A percentile compares a stretch with the other conserved stretches of the same genome.
phyloP scores from a whole-genome alignment of 2,329 filamentous ascomycete genomes.

The Chaetomium sp. region DNA sequence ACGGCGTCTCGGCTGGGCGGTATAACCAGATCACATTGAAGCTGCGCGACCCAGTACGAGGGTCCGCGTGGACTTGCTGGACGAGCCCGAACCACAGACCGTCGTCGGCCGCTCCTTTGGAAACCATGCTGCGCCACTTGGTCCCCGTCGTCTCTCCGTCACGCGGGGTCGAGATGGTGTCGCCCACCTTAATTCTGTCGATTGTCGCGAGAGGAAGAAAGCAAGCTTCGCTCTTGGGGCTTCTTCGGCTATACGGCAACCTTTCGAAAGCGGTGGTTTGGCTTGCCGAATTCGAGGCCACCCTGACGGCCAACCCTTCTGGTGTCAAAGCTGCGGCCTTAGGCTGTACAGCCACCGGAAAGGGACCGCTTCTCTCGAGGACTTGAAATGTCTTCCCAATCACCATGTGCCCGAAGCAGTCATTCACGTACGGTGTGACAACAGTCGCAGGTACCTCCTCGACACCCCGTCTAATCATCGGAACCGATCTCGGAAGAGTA shows the following conservation, averaged over 20 bases:
- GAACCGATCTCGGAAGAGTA: background rate
- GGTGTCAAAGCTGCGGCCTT: too few species aligned
- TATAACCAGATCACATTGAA: conserved; percentile 73
- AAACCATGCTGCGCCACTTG: conserved; percentile 48
- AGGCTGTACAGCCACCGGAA: too few species aligned
- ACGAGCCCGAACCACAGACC: conserved; percentile 67
- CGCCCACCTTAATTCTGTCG: conserved; percentile 36
- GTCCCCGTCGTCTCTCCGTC: conserved; percentile 41
- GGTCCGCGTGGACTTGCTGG: conserved; percentile 42
- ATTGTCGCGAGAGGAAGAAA: conserved; percentile 21
- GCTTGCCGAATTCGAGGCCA: too few species aligned
- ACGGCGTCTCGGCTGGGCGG: conserved; percentile 62
- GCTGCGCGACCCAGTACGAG: conserved; percentile 30
- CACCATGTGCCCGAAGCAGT: conserved; percentile 57
- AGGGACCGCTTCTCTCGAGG: background rate
- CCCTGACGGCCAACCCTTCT: too few species aligned
- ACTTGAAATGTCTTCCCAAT: conserved; percentile 46
- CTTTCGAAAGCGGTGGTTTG: background rate
- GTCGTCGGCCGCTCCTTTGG: conserved; percentile 37
- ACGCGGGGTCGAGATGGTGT: conserved; percentile 43
- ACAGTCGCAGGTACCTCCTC: conserved; percentile 42
- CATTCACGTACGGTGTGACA: conserved; percentile 62
- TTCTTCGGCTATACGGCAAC: background rate
- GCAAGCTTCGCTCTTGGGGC: conserved; percentile 22
- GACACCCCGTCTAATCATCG: conserved; percentile 2